These are phyloP conservation scores for Epichloe glyceriae DNA, from an alignment of 2,329 filamentous ascomycete species.

Conservation along the genomic window DNA sequence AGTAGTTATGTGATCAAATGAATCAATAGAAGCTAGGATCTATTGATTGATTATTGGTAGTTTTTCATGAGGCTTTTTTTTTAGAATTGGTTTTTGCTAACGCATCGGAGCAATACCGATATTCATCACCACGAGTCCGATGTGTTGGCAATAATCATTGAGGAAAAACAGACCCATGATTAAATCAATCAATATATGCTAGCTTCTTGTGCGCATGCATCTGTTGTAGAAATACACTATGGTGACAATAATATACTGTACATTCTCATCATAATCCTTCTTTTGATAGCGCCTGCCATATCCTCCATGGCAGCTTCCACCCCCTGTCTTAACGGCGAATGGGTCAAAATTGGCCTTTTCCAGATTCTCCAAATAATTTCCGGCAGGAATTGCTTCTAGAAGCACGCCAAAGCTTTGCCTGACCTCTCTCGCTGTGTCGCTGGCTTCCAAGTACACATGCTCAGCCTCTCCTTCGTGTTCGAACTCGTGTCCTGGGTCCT, in stretches of 20 bases:
- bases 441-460: conserved; percentile 33
- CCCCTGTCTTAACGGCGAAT: conserved; percentile 49
- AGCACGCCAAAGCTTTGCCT: conserved; percentile 64
- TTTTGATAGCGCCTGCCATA: conserved; percentile 41
- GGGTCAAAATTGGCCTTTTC: conserved; percentile 75
- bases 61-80: too few species aligned
- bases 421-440: conserved; percentile 27
- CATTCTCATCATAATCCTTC: conserved; percentile 28
- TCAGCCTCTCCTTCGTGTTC: conserved; percentile 74
- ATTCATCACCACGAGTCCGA: too few species aligned
- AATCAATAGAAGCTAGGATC: too few species aligned
- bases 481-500: conserved; percentile 71
- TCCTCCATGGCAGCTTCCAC: conserved; percentile 79
- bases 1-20: too few species aligned
- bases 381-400: conserved; percentile 65
- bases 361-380: conserved; percentile 64
- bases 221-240: not conserved
- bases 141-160: too few species aligned
- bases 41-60: too few species aligned
- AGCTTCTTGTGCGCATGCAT: not conserved
- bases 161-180: too few species aligned
- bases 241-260: not conserved
- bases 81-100: too few species aligned
- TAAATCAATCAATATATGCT: too few species aligned
- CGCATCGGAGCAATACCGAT: too few species aligned